Percentiles rank a stretch among this genome's conserved stretches.
Conservation (phyloP, 306 rosid genomes). For the Vigna mungo region DNA sequence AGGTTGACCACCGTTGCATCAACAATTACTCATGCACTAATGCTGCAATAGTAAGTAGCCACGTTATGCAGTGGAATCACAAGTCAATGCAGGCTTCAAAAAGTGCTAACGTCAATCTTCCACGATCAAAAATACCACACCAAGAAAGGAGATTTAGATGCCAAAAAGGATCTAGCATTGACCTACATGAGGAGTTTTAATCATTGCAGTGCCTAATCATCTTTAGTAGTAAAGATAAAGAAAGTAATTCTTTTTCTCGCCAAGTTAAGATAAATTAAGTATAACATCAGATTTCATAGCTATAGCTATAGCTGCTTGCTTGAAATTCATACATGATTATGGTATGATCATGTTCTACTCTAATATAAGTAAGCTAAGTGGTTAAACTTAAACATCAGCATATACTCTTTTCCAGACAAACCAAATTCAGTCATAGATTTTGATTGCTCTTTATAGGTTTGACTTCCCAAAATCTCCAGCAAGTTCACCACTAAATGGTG, state of each 20-base stretch:
- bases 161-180: slow-evolving; percentile 9
- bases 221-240: not conserved
- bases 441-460: slow-evolving; percentile 50
- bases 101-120: slow-evolving; percentile 44
- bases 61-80: slow-evolving; percentile 42
- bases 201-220: slow-evolving; percentile 53
- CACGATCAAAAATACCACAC: slow-evolving; percentile 42
- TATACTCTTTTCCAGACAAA: slow-evolving; percentile 36
- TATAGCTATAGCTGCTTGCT: slow-evolving; percentile 31
- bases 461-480: slow-evolving; percentile 41
- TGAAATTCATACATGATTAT: slow-evolving; percentile 48
- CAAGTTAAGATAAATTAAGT: not conserved
- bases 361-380: slow-evolving; percentile 35
- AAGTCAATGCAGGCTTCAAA: slow-evolving; percentile 60
- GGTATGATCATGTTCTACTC: slow-evolving; percentile 48
- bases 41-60: slow-evolving; percentile 52
- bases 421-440: slow-evolving; percentile 41
- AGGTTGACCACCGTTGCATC: slow-evolving; percentile 58
- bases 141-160: slow-evolving; percentile 37
- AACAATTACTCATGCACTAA: slow-evolving; percentile 24
- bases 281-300: slow-evolving; percentile 7
- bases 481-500: slow-evolving; percentile 38
- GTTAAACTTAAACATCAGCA: slow-evolving; percentile 24
- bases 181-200: slow-evolving; percentile 30
- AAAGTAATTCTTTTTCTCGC: slow-evolving; percentile 15